A percentile compares a stretch with the other conserved stretches of the same genome.
Evolutionary conservation across 2,329 filamentous ascomycete species (phyloP).

Genomic region (Penicillium sp.): DNA sequence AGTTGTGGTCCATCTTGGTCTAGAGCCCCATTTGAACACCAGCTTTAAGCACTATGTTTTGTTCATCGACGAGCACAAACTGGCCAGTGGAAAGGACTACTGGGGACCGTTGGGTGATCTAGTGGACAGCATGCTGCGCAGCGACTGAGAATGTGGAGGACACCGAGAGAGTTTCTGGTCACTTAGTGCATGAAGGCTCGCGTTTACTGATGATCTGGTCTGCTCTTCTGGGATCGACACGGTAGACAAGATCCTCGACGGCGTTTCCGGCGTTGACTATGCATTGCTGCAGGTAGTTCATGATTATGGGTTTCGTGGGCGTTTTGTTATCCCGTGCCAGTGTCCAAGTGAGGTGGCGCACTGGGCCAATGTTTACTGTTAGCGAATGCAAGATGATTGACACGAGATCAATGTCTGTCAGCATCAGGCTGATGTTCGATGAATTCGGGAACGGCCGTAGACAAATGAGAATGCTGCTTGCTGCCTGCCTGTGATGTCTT

Average conservation of each 20-base stretch:
- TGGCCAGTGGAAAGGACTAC: conserved; percentile 93
- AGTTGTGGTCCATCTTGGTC: conserved; percentile 86
- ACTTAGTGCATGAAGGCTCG: conserved; percentile 15
- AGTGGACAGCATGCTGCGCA: conserved; percentile 96
- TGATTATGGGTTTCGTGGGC: not conserved
- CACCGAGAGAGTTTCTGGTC: conserved; percentile 1
- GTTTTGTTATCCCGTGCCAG: too few species aligned
- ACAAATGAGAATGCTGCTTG: too few species aligned
- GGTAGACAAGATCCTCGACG: conserved; percentile 12
- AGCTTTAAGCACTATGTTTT: conserved; percentile 99
- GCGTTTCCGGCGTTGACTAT: conserved; percentile 23
- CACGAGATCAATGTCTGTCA: too few species aligned
- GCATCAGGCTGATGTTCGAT: too few species aligned
- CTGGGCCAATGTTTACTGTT: too few species aligned
- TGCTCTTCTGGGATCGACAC: conserved; percentile 5
- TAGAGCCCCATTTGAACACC: conserved; percentile 96
- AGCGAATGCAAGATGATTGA: too few species aligned
- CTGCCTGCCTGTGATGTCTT: too few species aligned
- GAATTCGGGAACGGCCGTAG: too few species aligned
- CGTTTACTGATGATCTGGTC: conserved; percentile 6
- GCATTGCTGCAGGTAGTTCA: conserved; percentile 8
- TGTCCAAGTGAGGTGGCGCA: too few species aligned
- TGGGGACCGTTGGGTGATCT: conserved; percentile 94
- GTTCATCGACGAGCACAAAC: conserved; percentile 92
- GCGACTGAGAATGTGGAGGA: conserved; percentile 60